A percentile compares a stretch with the other conserved stretches of the same genome.
phyloP scores from a whole-genome alignment of 768 basidiomycete genomes.

The Suillus hirtellus region DNA sequence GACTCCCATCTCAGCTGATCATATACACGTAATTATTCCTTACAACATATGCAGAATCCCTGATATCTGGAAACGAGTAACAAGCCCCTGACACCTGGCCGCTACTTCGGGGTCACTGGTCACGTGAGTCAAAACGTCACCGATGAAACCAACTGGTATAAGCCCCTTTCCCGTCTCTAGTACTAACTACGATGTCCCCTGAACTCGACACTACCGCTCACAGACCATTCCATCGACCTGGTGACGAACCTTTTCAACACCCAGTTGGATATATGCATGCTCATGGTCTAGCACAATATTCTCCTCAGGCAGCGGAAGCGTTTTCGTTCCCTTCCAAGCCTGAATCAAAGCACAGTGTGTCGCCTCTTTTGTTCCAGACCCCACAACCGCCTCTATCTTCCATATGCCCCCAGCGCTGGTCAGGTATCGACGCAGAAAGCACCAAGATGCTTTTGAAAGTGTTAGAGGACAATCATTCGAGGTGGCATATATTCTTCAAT shows the following conservation, averaged over 20 bases:
- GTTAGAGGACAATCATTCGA: constrained; percentile 31
- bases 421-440: constrained; percentile 32
- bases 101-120: background rate
- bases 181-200: constrained; percentile 17
- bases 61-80: too few relatives aligned
- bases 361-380: constrained; percentile 8
- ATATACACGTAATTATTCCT: background rate
- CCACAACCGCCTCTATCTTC: constrained; percentile 15
- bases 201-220: constrained; percentile 15
- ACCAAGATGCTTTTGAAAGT: constrained; percentile 19
- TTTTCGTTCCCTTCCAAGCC: constrained; percentile 15
- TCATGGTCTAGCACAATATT: constrained; percentile 25
- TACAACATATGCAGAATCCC: background rate
- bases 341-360: too few relatives aligned
- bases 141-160: background rate
- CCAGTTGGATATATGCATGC: constrained; percentile 18
- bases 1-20: constrained; percentile 1
- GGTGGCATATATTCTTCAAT: constrained; percentile 39
- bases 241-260: constrained; percentile 24
- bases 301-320: constrained; percentile 22
- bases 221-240: constrained; percentile 21
- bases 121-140: background rate
- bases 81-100: too few relatives aligned
- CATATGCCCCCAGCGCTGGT: constrained; percentile 24
- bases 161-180: background rate